Evolutionary conservation across 2,329 filamentous ascomycete genomes (phyloP), one percentile per base, ranked within the genome.

Genomic region (Chaetomiaceae sp.): DNA sequence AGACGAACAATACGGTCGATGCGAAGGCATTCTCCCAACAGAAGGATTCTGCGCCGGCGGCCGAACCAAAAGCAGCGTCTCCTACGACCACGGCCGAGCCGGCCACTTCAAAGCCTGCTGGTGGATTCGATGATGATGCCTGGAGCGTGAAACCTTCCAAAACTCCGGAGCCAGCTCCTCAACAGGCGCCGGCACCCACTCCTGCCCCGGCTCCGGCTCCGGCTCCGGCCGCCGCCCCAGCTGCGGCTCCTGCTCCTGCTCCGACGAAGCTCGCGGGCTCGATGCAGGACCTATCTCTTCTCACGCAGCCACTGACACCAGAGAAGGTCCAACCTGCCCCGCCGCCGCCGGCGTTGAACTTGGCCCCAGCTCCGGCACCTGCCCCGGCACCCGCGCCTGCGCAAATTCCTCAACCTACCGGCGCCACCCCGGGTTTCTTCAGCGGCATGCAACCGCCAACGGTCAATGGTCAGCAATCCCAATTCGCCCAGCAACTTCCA

Each of bases 131-230:
- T 47, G 94, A 97, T 65, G 90, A 97, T 73, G 94, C 94, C 8
- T 99, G 94, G 94, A 89, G 95, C 64, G 86, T 96, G 45, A 96
- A 96, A 73, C 89, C 90, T 16, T 81, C 86, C 13, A 86, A 84
- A 66, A 80, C 84, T 2, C 54, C 64, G 5, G 61, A 63, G 37
- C 60, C 63, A 10, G 43, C 59, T 21, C 53, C 63, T 2, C 60
- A 58, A 37, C 43, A 59, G 14, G 49, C 59, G 1, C 36, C 61
- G 9, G 51, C 60, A 9, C 57, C 64, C 8, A 45, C 60, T 13
- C 57, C 61, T 2, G 55, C 73, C 41, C 66, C 75, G 30, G 67
- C 65, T 29, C 62, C 76, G 20, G 63, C 73, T n/a, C n/a, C n/a
- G n/a, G n/a, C n/a, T 14, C 62, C 72, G 13, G 63, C 75, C 36